Evolutionary conservation across 805 yeast species (phyloP).

Genomic region (Wickerhamiella kurtzmanii): DNA sequence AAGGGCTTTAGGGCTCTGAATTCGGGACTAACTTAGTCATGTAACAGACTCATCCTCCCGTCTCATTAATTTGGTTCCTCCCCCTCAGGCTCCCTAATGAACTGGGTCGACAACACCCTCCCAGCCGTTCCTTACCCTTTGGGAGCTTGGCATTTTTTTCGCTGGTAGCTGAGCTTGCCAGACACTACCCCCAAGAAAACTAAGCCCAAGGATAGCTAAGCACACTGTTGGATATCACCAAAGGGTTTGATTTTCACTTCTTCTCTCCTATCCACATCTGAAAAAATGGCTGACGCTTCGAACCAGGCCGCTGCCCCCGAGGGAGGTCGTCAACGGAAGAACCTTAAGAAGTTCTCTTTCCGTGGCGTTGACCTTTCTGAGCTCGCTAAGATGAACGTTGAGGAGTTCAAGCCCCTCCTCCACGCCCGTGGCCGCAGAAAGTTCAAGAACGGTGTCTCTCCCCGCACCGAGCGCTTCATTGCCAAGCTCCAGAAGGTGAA

Average conservation of each 20-base stretch:
- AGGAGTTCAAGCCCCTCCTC: conserved; percentile 93
- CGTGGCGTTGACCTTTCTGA: conserved; percentile 97
- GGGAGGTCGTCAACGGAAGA: conserved; percentile 38
- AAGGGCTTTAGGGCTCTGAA: neutral
- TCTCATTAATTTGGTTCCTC: too few species aligned
- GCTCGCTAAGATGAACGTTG: conserved; percentile 84
- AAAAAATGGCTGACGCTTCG: conserved; percentile 23
- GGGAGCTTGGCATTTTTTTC: too few species aligned
- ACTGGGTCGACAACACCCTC: too few species aligned
- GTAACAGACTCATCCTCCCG: neutral
- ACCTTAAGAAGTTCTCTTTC: conserved; percentile 96
- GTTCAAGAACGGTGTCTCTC: conserved; percentile 93
- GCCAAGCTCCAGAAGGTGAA: conserved; percentile 97
- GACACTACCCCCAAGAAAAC: too few species aligned
- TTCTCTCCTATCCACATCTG: neutral
- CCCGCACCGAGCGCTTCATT: conserved; percentile 90
- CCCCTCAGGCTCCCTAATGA: too few species aligned
- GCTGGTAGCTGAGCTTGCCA: too few species aligned
- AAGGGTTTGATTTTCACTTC: neutral
- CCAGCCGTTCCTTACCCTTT: too few species aligned
- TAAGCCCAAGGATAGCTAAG: too few species aligned
- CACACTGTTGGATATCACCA: neutral
- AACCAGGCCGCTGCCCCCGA: conserved; percentile 16
- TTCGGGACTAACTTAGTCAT: neutral
- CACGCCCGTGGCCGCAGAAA: conserved; percentile 99